Evolutionary conservation across 257 asterid genomes (phyloP).

Genomic region (Jacaranda copaia): DNA sequence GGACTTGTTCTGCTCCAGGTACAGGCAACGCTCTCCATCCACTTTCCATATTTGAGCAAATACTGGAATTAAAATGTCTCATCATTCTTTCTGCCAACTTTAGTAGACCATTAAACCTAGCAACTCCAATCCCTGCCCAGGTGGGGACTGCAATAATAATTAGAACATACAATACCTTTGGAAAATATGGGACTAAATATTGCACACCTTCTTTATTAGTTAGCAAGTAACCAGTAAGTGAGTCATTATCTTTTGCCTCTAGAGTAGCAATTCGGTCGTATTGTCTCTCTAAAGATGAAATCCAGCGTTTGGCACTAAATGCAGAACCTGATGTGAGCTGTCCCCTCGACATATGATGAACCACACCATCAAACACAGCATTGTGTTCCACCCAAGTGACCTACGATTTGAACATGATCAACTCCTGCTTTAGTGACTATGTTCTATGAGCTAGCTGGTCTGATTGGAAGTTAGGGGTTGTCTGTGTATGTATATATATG

Average conservation of each 20-base stretch:
- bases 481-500: too few species aligned
- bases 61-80: constrained; percentile 42
- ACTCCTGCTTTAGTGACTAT: too few species aligned
- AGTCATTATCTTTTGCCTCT: constrained; percentile 31
- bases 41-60: constrained; percentile 44
- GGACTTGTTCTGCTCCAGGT: constrained; percentile 49
- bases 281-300: constrained; percentile 53
- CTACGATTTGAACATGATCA: constrained; percentile 29
- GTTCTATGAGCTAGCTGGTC: too few species aligned
- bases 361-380: constrained; percentile 33
- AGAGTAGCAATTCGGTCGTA: constrained; percentile 44
- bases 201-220: constrained; percentile 39
- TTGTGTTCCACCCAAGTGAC: constrained; percentile 73
- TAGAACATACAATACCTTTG: not conserved
- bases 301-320: constrained; percentile 61
- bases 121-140: constrained; percentile 35
- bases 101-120: constrained; percentile 40
- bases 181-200: not conserved
- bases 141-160: not conserved
- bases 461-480: too few species aligned
- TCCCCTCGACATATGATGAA: constrained; percentile 37
- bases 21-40: constrained; percentile 53
- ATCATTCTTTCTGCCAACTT: constrained; percentile 55
- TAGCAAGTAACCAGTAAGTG: not conserved
- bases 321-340: constrained; percentile 42